These are phyloP conservation scores for Catenaria anguillulae DNA, from an alignment of 371 early-diverging fungal genomes.

Conservation along the genomic window DNA sequence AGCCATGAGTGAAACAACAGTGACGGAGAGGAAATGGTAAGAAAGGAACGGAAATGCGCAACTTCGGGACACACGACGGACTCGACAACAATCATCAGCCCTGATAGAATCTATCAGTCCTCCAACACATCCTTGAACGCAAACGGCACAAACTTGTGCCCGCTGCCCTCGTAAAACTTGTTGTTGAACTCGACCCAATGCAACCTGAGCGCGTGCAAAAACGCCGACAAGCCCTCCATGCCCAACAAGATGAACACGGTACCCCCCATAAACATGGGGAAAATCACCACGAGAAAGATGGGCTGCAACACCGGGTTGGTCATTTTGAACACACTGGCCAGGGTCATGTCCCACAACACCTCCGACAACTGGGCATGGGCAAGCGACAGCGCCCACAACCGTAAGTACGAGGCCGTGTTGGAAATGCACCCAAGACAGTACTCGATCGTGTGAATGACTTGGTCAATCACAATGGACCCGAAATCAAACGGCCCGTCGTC, in stretches of 20 bases:
- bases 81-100: too few species aligned
- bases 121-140: slow-evolving; percentile 26
- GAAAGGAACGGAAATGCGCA: too few species aligned
- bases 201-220: slow-evolving; percentile 97
- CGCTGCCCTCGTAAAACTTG: slow-evolving; percentile 91
- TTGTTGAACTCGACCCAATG: slow-evolving; percentile 99
- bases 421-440: slow-evolving; percentile 96
- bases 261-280: slow-evolving; percentile 62
- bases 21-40: too few species aligned
- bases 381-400: slow-evolving; percentile 98
- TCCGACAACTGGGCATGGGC: slow-evolving; percentile 98
- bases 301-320: slow-evolving; percentile 26
- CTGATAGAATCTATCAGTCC: too few species aligned
- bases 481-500: slow-evolving; percentile 61
- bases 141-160: slow-evolving; percentile 72
- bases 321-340: slow-evolving; percentile 47
- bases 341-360: slow-evolving; percentile 93
- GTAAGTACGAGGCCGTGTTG: slow-evolving; percentile 98
- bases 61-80: too few species aligned
- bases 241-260: slow-evolving; percentile 80
- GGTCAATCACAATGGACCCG: slow-evolving; percentile 86
- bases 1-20: too few species aligned
- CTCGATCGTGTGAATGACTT: slow-evolving; percentile 98
- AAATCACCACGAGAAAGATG: slow-evolving; percentile 53
- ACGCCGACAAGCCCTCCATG: slow-evolving; percentile 98